phyloP scores from a whole-genome alignment of 495 filamentous ascomycete species.

The Neurospora sp. region DNA sequence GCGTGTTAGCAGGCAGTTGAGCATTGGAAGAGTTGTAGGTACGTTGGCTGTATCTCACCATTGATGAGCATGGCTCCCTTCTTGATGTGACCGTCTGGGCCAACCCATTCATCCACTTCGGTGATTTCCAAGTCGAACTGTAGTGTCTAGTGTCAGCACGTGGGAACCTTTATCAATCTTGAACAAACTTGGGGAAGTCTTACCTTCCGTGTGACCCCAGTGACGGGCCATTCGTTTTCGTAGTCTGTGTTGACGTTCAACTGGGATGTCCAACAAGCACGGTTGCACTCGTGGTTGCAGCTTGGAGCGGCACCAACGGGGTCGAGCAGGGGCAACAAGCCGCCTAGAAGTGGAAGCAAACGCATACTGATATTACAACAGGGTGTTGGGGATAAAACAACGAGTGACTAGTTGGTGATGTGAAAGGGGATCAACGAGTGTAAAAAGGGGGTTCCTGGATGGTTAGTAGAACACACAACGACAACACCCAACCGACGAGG shows the following conservation, averaged over 20 bases:
- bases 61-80: conserved; percentile 22
- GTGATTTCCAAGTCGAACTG: conserved; percentile 8
- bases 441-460: neutral
- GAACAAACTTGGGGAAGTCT: neutral
- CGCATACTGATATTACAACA: neutral
- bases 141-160: conserved; percentile 5
- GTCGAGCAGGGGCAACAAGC: neutral
- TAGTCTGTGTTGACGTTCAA: conserved; percentile 4
- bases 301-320: conserved; percentile 1
- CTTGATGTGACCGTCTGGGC: conserved; percentile 27
- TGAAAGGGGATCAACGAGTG: neutral
- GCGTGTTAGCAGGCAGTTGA: neutral
- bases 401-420: neutral
- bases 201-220: neutral
- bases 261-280: neutral
- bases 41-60: conserved; percentile 13
- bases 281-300: conserved; percentile 20
- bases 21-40: neutral
- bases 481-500: neutral
- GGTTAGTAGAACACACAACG: neutral
- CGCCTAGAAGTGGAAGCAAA: neutral
- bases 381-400: neutral
- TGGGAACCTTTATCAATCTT: too few species aligned
- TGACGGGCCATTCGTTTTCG: conserved; percentile 1
- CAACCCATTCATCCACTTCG: conserved; percentile 12